These are phyloP conservation scores for Candida endomychidarum DNA, from an alignment of 805 yeast species.

Conservation along the genomic window DNA sequence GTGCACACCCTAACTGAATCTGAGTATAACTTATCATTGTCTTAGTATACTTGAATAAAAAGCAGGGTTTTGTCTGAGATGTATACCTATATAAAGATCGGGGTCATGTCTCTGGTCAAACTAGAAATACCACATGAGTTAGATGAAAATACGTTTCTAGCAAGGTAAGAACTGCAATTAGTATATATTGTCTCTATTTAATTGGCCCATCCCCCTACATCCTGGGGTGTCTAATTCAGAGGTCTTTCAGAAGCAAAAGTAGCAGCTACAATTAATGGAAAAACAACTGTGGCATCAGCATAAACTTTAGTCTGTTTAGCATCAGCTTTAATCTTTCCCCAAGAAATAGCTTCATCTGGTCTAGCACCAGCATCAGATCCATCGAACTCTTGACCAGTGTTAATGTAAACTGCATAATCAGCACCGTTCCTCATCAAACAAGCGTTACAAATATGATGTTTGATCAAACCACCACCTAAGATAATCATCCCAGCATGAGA, in stretches of 20 bases:
- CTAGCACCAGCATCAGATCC: slow-evolving; percentile 99
- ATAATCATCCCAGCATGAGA: slow-evolving; percentile 92
- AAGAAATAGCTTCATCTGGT: slow-evolving; percentile 97
- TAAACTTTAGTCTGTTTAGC: slow-evolving; percentile 90
- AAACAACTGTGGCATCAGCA: slow-evolving; percentile 91
- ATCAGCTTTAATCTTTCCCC: slow-evolving; percentile 98
- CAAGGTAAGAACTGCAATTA: too few relatives aligned
- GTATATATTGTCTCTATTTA: too few relatives aligned
- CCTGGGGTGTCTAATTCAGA: too few relatives aligned
- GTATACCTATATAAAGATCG: too few relatives aligned
- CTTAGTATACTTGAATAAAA: too few relatives aligned
- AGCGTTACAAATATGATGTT: slow-evolving; percentile 97
- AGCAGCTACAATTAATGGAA: slow-evolving; percentile 96
- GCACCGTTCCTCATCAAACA: slow-evolving; percentile 99
- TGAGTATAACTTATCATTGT: too few relatives aligned
- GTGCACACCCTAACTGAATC: too few relatives aligned
- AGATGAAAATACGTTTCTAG: too few relatives aligned
- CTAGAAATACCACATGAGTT: too few relatives aligned
- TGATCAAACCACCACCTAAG: slow-evolving; percentile 93
- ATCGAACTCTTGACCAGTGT: slow-evolving; percentile 98
- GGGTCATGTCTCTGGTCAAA: too few relatives aligned
- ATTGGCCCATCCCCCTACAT: too few relatives aligned
- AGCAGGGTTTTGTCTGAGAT: too few relatives aligned
- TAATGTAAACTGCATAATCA: slow-evolving; percentile 93
- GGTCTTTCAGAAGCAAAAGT: slow-evolving; percentile 71